Evolutionary conservation across 352 stramenopile genomes (phyloP), one percentile per base, ranked within the genome.

Genomic region (Hyphochytrium catenoides): DNA sequence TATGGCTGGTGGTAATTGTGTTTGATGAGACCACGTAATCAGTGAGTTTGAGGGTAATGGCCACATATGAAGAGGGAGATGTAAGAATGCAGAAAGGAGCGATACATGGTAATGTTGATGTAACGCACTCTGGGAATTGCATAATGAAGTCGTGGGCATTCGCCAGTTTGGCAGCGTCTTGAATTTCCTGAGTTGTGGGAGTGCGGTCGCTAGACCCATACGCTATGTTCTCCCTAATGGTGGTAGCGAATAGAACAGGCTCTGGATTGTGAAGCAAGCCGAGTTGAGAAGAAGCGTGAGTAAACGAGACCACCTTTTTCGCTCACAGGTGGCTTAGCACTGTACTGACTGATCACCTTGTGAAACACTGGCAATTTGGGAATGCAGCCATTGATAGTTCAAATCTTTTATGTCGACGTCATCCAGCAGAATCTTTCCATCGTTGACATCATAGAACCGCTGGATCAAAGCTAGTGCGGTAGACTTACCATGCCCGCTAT

Each of bases 131-230:
- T 3, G 81, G 64, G 31, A 95, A 77, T 2, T 48, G 37, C 0
- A 51, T 55, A 52, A 95, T 92, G 43, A 95, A 96, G 18, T 67
- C 51, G 48, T 92, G 60, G 1, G 79, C 81, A 47, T 93, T 91
- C n/a, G 84, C 83, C 22, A 90, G 54, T 39, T 73, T 60, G 3
- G 81, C 77, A n/a, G 82, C 83, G 20, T 65, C 40, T 12, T 77
- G 54, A 39, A 95, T 59, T 44, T 86, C 73, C 3, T 70, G 52
- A 22, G 62, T 39, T n/a, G 55, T 62, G n/a, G n/a, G n/a, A n/a
- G n/a, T n/a, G n/a, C n/a, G n/a, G n/a, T n/a, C n/a, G n/a, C n/a
- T n/a, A n/a, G n/a, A n/a, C n/a, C 53, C 47, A 0, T 25, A 27
- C 6, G 44, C 36, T 46, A 69, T 67, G 41, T 69, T 67, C 18